Conservation (phyloP, 306 rosid species). For the Sphenostylis stenocarpa region DNA sequence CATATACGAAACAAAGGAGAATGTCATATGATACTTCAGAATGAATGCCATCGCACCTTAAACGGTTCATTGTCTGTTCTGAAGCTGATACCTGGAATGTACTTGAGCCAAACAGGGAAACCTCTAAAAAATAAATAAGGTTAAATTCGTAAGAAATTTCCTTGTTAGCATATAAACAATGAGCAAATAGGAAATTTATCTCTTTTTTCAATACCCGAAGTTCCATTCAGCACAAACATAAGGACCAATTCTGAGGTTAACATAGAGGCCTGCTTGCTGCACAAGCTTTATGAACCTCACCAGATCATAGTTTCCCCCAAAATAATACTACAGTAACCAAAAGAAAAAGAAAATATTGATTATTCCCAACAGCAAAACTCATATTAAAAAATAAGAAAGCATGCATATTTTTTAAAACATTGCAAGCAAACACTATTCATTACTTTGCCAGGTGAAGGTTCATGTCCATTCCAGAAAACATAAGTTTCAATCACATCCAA, state of each 20-base stretch:
- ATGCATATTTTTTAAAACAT: slow-evolving; percentile 12
- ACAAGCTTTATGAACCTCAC: slow-evolving; percentile 86
- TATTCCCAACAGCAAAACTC: slow-evolving; percentile 2
- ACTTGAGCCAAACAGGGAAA: slow-evolving; percentile 98
- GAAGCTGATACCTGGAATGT: slow-evolving; percentile 85
- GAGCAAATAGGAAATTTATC: not conserved
- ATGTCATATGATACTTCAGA: not conserved
- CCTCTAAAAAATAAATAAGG: slow-evolving; percentile 57
- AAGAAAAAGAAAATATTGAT: not conserved
- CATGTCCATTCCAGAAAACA: slow-evolving; percentile 99
- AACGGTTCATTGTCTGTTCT: slow-evolving; percentile 94
- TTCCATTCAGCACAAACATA: slow-evolving; percentile 99
- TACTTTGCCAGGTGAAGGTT: slow-evolving; percentile 91
- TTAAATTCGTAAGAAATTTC: slow-evolving; percentile 16
- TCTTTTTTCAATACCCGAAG: slow-evolving; percentile 66
- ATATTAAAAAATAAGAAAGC: not conserved
- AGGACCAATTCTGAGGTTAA: slow-evolving; percentile 96
- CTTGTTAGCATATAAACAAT: not conserved
- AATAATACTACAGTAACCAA: slow-evolving; percentile 67
- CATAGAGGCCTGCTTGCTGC: slow-evolving; percentile 91
- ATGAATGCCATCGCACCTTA: slow-evolving; percentile 57
- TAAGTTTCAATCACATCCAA: slow-evolving; percentile 96
- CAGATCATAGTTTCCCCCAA: slow-evolving; percentile 91
- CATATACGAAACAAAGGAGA: not conserved
- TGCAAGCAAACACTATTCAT: slow-evolving; percentile 28